Base-by-base conservation (phyloP, 495 filamentous ascomycete species). In the Penicillium chermesinum region DNA sequence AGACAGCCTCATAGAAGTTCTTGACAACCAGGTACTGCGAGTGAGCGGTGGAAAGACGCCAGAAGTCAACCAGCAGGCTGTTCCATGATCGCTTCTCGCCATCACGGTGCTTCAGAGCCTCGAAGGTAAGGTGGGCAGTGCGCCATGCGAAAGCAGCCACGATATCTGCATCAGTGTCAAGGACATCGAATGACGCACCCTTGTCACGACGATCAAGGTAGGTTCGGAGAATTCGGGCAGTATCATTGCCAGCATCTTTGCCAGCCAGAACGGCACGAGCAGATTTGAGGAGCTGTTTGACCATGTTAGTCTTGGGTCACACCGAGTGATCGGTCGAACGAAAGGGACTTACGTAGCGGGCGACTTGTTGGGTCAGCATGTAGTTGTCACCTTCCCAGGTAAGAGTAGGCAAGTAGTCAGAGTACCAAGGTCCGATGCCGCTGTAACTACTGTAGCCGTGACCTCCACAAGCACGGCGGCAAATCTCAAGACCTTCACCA, bases 351-450 rank as follows among this genome's bases (percentile, higher is more conserved):
- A 76, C 69, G 55, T 87, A 87, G 52, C 84, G 74, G 3, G 83
- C 81, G n/a, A 87, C 84, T 69, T 89, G 86, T 56, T 88, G 86
- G 27, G 82, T 83, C 38, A 88, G 68, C 81, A 88, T 87, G 58
- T 84, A 87, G 67, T 88, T 88, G 62, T 88, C 86, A 34, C 85
- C 83, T 38, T 72, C 70, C 70, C 69, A 75, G 10, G 85, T 88
- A 19, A 82, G 72, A 0, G 82, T 85, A 15, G 85, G 81, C 0
- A 87, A 70, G 59, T 86, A 84, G 53, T 86, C 81, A 6, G 85
- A 69, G 59, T 86, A 88, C 70, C 76, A 80, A 6, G 75, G 55
- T 3, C 82, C 82, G 50, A 88, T 85, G 10, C 85, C 85, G 50
- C 76, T 76, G 69, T 86, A 84, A 54, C 73, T 78, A 49, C 70